Evolutionary conservation across 257 asterid species (phyloP).

Genomic region (Coffea eugenioides): DNA sequence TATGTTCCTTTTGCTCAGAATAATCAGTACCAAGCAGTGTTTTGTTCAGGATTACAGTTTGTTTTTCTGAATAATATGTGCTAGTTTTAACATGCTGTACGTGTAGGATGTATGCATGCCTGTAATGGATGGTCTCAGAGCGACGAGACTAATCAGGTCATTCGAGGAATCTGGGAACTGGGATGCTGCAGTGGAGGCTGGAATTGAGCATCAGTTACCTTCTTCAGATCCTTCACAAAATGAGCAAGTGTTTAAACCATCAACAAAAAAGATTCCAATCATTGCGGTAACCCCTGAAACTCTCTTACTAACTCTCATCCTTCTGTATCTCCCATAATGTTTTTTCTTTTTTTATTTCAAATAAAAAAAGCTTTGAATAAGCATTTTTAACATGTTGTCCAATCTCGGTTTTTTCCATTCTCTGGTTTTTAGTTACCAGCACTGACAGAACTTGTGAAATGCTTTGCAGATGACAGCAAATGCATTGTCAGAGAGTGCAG

Average conservation of each 20-base stretch:
- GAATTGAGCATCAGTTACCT: conserved; percentile 46
- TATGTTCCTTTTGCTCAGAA: neutral
- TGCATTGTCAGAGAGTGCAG: conserved; percentile 79
- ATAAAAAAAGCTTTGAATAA: neutral
- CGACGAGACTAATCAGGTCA: conserved; percentile 74
- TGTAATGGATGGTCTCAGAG: conserved; percentile 87
- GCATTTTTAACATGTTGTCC: neutral
- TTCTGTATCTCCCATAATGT: neutral
- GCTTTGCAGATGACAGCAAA: conserved; percentile 90
- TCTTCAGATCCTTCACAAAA: conserved; percentile 31
- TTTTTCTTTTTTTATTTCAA: no score
- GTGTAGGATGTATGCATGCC: conserved; percentile 94
- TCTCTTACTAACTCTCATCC: neutral
- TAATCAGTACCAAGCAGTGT: neutral
- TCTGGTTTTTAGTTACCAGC: neutral
- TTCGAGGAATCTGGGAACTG: conserved; percentile 83
- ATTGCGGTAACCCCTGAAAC: conserved; percentile 57
- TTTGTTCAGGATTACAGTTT: neutral
- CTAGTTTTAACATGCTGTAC: neutral
- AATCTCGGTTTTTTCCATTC: neutral
- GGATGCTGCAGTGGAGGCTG: conserved; percentile 77
- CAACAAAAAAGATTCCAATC: conserved; percentile 57
- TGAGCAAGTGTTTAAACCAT: conserved; percentile 20
- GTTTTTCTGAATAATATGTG: neutral
- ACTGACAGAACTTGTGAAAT: conserved; percentile 6